Conservation (phyloP, 352 stramenopile species). For the Phytopythium cucurbitacearum region DNA sequence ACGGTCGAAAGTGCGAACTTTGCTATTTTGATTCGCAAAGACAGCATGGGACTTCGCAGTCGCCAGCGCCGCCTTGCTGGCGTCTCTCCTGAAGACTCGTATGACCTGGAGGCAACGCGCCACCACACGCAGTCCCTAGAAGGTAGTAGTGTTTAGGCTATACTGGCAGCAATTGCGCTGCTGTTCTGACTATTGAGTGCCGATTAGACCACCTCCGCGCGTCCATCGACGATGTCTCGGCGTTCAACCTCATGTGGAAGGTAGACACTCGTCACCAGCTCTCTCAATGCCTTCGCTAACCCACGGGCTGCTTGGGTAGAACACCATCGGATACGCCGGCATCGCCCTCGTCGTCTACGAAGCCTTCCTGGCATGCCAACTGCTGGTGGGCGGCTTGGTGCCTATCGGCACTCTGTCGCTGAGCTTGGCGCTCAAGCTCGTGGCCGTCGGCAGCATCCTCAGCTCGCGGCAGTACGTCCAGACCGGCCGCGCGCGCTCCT, state of each 20-base stretch:
- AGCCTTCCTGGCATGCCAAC: slow-evolving; percentile 25
- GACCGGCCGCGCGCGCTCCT: slow-evolving; percentile 11
- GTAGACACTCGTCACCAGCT: slow-evolving; percentile 1
- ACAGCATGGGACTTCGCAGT: slow-evolving; percentile 43
- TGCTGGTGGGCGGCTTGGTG: slow-evolving; percentile 13
- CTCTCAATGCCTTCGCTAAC: slow-evolving; percentile 1
- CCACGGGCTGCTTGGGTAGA: slow-evolving; percentile 14
- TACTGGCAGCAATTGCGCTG: too few species aligned
- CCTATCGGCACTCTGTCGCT: slow-evolving; percentile 13
- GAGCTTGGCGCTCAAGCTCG: slow-evolving; percentile 32
- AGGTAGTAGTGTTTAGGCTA: slow-evolving; percentile 8
- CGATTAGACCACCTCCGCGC: slow-evolving; percentile 37
- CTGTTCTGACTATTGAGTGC: not conserved
- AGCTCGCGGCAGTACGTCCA: slow-evolving; percentile 34
- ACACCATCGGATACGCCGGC: slow-evolving; percentile 27
- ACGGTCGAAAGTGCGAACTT: too few species aligned
- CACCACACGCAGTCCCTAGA: slow-evolving; percentile 30
- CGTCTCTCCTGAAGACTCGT: slow-evolving; percentile 26
- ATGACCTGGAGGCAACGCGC: slow-evolving; percentile 33
- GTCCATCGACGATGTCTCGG: slow-evolving; percentile 33
- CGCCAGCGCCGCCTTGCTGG: slow-evolving; percentile 37
- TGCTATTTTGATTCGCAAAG: too few species aligned
- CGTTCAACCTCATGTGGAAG: slow-evolving; percentile 50
- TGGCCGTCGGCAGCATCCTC: slow-evolving; percentile 30
- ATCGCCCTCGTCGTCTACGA: slow-evolving; percentile 41